Evolutionary conservation across 2,329 filamentous ascomycete species (phyloP), one percentile per base, ranked within the genome.

Genomic region (Xylariaceae sp.): DNA sequence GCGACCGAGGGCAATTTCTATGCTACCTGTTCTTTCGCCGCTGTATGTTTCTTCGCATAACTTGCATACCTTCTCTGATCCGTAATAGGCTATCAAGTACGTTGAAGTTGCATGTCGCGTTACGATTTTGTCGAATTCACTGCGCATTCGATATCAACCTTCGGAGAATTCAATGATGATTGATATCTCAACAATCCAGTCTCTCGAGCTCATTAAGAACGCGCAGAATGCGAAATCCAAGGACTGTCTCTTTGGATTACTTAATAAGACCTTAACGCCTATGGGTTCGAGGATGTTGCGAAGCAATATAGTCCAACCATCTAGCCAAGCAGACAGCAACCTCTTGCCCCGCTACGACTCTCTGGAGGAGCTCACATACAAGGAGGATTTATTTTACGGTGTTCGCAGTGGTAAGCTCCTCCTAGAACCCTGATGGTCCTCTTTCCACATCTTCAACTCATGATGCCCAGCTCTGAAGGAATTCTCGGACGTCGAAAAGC

Each of bases 91-190:
- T 3, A 71, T 97, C 60, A 88, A 87, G 55, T 95, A 87, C 60
- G 76, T 94, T 35, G 86, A 95, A 43, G 64, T 84, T 1, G 78
- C 81, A 6, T 73, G 89, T 46, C 73, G 73, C 3, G 73, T 84
- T 45, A 79, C 74, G 1, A 93, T 95, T 58, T 74, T 81, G 3
- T 72, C 76, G n/a, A 84, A 93, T 59, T 90, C 90, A 16, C 75
- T 97, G 24, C 81, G 89, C 3, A 85, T 97, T 56, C 84, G 81
- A 48, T 96, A 95, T 52, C 84, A 91, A 55, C 85, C 89, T 1
- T 89, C 89, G 0, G 87, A 95, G 58, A 87, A 91, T 18, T 87
- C 89, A 1, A 95, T 97, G 90, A 88, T 95, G 78, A 94, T 97
- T 53, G 91, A 96, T 55, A 74, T 93, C 2, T 85, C 88, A 1